phyloP scores from a whole-genome alignment of 2,329 filamentous ascomycete genomes.

The Pestalotiopsis sp. region DNA sequence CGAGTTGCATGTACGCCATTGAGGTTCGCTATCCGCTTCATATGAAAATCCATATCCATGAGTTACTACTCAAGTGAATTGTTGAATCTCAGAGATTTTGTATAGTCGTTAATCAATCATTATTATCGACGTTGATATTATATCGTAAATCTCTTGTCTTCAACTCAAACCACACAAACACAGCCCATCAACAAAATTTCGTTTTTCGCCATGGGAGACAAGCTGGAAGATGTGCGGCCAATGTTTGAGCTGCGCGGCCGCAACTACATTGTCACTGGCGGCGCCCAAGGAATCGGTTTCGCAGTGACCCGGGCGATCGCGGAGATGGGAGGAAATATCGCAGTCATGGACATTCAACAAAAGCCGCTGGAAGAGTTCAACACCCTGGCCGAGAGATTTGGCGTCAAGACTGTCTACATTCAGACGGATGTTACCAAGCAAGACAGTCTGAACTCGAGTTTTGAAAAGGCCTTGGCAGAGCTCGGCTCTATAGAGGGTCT shows the following conservation, averaged over 20 bases:
- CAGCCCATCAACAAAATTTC: neutral
- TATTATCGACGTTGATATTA: neutral
- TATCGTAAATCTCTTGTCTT: neutral
- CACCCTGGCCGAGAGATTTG: slow-evolving; percentile 15
- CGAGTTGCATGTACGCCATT: neutral
- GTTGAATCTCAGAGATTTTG: neutral
- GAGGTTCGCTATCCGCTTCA: neutral
- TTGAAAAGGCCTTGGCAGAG: slow-evolving; percentile 19
- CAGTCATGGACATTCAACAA: slow-evolving; percentile 35
- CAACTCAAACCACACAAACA: neutral
- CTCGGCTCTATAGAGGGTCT: slow-evolving; percentile 24
- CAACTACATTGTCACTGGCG: slow-evolving; percentile 41
- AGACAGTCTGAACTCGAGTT: slow-evolving; percentile 17
- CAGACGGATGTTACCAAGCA: slow-evolving; percentile 22
- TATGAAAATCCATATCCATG: neutral
- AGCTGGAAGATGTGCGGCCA: slow-evolving; percentile 26
- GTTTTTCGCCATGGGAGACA: slow-evolving; percentile 5
- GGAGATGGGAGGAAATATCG: slow-evolving; percentile 42
- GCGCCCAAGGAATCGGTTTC: slow-evolving; percentile 41
- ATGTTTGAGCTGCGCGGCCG: slow-evolving; percentile 35
- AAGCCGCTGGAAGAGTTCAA: slow-evolving; percentile 31
- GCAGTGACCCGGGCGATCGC: slow-evolving; percentile 37
- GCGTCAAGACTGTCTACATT: slow-evolving; percentile 9
- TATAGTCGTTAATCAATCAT: neutral
- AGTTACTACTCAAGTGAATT: neutral